Evolutionary conservation across 495 filamentous ascomycete species (phyloP).

Genomic region (Neurospora sp.): DNA sequence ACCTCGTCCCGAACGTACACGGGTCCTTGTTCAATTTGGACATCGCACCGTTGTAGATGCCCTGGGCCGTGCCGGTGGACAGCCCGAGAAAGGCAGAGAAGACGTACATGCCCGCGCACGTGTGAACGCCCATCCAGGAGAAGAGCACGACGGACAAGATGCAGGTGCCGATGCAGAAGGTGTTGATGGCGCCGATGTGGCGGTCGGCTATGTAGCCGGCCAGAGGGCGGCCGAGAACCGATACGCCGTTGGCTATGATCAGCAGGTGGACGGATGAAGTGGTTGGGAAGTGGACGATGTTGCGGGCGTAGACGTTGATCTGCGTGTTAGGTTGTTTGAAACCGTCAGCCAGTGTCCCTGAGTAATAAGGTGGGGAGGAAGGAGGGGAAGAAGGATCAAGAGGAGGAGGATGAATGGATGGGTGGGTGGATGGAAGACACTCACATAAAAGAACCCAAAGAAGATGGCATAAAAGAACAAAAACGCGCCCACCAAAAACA

Average conservation of each 20-base stretch:
- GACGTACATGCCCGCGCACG: constrained; percentile 28
- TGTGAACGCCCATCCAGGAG: constrained; percentile 28
- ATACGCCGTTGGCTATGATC: constrained; percentile 32
- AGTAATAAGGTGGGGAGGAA: background rate
- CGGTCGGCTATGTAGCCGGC: constrained; percentile 30
- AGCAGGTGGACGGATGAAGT: constrained; percentile 30
- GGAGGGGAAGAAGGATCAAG: background rate
- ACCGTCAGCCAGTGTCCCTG: background rate
- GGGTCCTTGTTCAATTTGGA: constrained; percentile 30
- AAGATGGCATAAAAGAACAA: constrained; percentile 34
- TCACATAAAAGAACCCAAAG: constrained; percentile 38
- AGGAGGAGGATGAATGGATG: background rate
- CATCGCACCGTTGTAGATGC: constrained; percentile 26
- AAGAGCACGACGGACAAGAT: constrained; percentile 25
- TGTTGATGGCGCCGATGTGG: constrained; percentile 30
- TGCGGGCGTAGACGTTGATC: constrained; percentile 31
- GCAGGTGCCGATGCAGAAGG: constrained; percentile 20
- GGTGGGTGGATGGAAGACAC: constrained; percentile 4
- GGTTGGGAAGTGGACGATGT: constrained; percentile 28
- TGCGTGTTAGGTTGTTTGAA: background rate
- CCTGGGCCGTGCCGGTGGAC: constrained; percentile 28
- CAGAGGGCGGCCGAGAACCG: constrained; percentile 26
- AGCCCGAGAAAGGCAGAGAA: constrained; percentile 33
- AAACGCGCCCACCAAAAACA: constrained; percentile 26
- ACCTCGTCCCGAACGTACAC: constrained; percentile 32